phyloP scores from a whole-genome alignment of 106 monocot genomes.

The Gastrodia elata region DNA sequence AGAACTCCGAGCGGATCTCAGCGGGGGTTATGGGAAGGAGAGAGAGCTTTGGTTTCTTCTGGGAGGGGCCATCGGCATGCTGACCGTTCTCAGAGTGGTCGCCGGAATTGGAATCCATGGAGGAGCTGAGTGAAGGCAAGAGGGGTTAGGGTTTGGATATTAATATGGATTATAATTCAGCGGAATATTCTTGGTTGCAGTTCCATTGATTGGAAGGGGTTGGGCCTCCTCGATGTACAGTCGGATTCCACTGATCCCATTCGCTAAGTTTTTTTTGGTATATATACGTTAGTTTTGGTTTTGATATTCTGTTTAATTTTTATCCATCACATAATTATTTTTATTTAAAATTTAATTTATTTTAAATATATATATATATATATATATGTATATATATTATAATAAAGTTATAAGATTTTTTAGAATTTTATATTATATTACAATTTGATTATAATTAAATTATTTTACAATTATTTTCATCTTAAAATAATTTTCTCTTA shows the following conservation, averaged over 20 bases:
- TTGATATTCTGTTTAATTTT: no score
- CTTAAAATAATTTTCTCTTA: no score
- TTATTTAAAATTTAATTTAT: no score
- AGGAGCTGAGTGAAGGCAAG: background rate
- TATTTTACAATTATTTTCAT: no score
- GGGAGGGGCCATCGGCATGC: conserved; percentile 5
- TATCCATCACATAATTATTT: no score
- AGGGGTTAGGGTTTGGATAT: background rate
- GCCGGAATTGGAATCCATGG: conserved; percentile 13
- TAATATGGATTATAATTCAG: background rate
- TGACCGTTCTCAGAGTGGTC: conserved; percentile 1
- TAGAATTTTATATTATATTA: no score
- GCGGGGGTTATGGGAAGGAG: conserved; percentile 10
- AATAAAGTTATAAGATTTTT: no score
- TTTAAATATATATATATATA: no score
- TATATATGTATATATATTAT: no score
- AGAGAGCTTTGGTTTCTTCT: conserved; percentile 19
- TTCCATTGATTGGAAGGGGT: background rate
- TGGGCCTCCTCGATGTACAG: background rate
- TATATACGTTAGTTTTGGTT: no score
- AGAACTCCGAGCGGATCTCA: conserved; percentile 49
- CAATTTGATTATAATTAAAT: no score
- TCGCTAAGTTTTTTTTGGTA: no score
- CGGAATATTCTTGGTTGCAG: background rate
- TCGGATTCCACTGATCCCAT: background rate